These are phyloP conservation scores for Aspergillus cristatus DNA, from an alignment of 495 filamentous ascomycete genomes.

Conservation along the genomic window DNA sequence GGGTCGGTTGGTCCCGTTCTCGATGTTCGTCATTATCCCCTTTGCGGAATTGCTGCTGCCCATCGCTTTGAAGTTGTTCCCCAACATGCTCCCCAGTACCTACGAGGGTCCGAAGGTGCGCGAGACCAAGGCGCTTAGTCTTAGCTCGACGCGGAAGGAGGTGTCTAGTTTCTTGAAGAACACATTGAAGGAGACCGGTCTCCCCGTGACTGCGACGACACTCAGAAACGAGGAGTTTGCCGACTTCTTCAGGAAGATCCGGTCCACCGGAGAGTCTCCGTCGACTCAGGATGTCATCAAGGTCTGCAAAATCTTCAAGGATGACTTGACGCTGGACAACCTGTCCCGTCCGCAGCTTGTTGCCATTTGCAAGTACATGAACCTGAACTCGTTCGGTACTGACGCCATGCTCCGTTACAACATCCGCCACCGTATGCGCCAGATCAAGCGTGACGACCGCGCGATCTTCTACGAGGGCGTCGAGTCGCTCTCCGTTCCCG, in stretches of 20 bases:
- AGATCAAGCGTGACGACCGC: conserved; percentile 96
- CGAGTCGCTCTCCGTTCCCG: conserved; percentile 81
- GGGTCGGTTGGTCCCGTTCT: conserved; percentile 88
- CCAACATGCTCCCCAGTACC: conserved; percentile 92
- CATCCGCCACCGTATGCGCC: conserved; percentile 93
- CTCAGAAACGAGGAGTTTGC: conserved; percentile 91
- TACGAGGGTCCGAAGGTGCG: conserved; percentile 89
- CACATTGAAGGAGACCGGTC: conserved; percentile 84
- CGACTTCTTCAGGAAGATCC: conserved; percentile 96
- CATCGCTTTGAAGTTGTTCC: conserved; percentile 87
- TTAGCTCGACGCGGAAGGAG: conserved; percentile 85
- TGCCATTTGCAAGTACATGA: conserved; percentile 97
- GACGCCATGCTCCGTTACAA: conserved; percentile 97
- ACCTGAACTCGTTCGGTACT: conserved; percentile 91
- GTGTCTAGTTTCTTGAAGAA: conserved; percentile 85
- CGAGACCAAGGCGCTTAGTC: conserved; percentile 72
- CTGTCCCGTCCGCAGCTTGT: conserved; percentile 92
- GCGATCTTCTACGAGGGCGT: conserved; percentile 95
- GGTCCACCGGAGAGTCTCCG: conserved; percentile 81
- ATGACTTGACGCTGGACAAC: conserved; percentile 96
- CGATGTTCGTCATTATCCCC: conserved; percentile 92
- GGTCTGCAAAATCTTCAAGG: conserved; percentile 99
- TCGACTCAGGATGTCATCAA: conserved; percentile 90
- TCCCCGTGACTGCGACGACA: conserved; percentile 76
- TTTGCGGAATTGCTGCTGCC: conserved; percentile 95